A percentile compares a stretch with the other conserved stretches of the same genome.
phyloP scores from a whole-genome alignment of 495 filamentous ascomycete genomes.

The Polyplosphaeria fusca region DNA sequence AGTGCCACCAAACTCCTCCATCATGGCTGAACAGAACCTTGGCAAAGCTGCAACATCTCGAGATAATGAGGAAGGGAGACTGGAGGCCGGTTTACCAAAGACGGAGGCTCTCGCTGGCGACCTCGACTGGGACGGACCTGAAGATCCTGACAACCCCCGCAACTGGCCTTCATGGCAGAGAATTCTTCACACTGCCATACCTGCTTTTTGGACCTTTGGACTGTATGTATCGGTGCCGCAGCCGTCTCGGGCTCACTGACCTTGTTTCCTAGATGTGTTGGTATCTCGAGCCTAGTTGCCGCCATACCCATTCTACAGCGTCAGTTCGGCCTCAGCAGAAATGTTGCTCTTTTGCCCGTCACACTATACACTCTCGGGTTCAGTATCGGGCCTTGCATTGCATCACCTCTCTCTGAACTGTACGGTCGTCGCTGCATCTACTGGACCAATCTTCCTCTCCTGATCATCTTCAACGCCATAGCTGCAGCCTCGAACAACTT shows the following conservation, averaged over 20 bases:
- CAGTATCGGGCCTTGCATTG: not conserved
- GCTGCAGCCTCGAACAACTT: not conserved
- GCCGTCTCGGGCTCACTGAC: not conserved
- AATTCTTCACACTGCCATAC: slow-evolving; percentile 2
- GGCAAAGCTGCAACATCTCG: not conserved
- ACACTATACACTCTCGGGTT: not conserved
- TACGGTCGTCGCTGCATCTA: not conserved
- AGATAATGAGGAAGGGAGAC: not conserved
- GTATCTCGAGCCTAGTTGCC: not conserved
- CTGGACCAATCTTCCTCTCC: not conserved
- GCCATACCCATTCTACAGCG: not conserved
- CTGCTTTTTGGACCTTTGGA: not conserved
- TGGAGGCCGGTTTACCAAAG: not conserved
- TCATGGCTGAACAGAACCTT: not conserved
- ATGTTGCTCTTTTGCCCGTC: not conserved
- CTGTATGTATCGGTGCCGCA: not conserved
- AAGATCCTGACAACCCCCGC: slow-evolving; percentile 1
- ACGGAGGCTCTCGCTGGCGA: not conserved
- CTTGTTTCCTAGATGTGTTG: not conserved
- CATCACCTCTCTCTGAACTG: not conserved
- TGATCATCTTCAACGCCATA: not conserved
- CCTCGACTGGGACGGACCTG: slow-evolving; percentile 10
- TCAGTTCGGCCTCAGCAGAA: not conserved
- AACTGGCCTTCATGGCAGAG: slow-evolving; percentile 11
- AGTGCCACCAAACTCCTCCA: not conserved